Percentiles rank a stretch among this genome's conserved stretches.
Evolutionary conservation across 495 filamentous ascomycete species (phyloP).

Genomic region (Penicillium manginii): DNA sequence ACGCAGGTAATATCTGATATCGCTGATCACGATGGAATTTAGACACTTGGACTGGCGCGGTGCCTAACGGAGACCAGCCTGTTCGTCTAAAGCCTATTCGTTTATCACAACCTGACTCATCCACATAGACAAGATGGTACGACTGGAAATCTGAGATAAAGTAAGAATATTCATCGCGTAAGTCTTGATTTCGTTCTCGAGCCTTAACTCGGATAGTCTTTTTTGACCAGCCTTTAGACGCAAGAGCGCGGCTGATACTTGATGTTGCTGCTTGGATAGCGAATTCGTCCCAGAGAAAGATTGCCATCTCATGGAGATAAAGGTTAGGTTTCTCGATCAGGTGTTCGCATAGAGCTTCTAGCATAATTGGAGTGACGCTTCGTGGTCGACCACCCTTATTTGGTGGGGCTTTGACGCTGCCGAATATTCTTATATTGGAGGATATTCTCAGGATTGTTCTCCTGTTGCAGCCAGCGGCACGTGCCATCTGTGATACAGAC

Average conservation of each 20-base stretch:
- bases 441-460: constrained; percentile 26
- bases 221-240: constrained; percentile 14
- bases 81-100: constrained; percentile 13
- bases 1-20: constrained; percentile 12
- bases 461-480: constrained; percentile 17
- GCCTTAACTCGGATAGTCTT: constrained; percentile 8
- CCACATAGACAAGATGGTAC: constrained; percentile 10
- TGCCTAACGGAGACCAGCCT: constrained; percentile 9
- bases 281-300: constrained; percentile 20
- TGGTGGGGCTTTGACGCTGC: constrained; percentile 7
- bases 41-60: constrained; percentile 7
- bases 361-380: constrained; percentile 31
- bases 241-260: constrained; percentile 14
- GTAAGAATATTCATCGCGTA: constrained; percentile 5
- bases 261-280: constrained; percentile 11
- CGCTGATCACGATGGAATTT: constrained; percentile 17
- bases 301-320: constrained; percentile 23
- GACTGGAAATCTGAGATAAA: constrained; percentile 15
- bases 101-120: constrained; percentile 20
- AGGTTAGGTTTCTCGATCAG: constrained; percentile 10
- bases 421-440: constrained; percentile 32
- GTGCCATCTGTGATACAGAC: constrained; percentile 18
- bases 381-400: constrained; percentile 16
- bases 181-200: constrained; percentile 5
- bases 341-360: constrained; percentile 13